Percentiles rank a stretch among this genome's conserved stretches.
Evolutionary conservation across 2,329 filamentous ascomycete species (phyloP).

Genomic region (Botrytis deweyae): DNA sequence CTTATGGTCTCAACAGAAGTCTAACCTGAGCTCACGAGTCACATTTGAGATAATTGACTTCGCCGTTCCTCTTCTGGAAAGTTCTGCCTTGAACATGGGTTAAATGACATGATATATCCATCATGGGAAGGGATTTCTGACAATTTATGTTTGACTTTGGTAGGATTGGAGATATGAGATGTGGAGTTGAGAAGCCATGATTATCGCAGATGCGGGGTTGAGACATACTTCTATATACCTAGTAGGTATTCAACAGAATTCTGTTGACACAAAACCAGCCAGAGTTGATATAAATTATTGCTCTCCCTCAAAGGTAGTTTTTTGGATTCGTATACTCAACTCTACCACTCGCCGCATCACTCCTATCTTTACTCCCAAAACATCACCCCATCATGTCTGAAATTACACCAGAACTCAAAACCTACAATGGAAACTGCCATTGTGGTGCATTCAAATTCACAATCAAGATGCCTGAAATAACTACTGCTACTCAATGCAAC

Average conservation of each 20-base stretch:
- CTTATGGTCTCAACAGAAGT: not conserved
- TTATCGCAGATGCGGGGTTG: not conserved
- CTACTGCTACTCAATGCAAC: slow-evolving; percentile 57
- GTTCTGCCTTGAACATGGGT: not conserved
- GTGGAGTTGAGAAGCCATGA: no score
- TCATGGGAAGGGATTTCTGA: not conserved
- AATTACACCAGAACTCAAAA: slow-evolving; percentile 24
- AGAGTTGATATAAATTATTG: not conserved
- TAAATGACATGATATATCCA: not conserved
- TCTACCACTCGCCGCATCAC: not conserved
- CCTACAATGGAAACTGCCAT: slow-evolving; percentile 57
- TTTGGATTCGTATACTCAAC: not conserved
- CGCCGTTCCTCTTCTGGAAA: not conserved
- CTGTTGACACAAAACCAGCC: not conserved
- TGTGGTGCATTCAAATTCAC: slow-evolving; percentile 56
- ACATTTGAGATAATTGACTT: not conserved
- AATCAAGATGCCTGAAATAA: slow-evolving; percentile 55
- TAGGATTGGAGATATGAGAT: not conserved
- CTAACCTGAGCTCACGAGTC: not conserved
- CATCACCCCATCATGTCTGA: not conserved
- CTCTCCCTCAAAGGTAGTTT: not conserved
- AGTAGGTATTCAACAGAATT: not conserved
- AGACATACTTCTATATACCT: not conserved
- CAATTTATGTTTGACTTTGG: not conserved
- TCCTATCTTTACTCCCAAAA: not conserved